A percentile compares a stretch with the other conserved stretches of the same genome.
phyloP scores from a whole-genome alignment of 257 asterid genomes.

The Solanum pimpinellifolium region DNA sequence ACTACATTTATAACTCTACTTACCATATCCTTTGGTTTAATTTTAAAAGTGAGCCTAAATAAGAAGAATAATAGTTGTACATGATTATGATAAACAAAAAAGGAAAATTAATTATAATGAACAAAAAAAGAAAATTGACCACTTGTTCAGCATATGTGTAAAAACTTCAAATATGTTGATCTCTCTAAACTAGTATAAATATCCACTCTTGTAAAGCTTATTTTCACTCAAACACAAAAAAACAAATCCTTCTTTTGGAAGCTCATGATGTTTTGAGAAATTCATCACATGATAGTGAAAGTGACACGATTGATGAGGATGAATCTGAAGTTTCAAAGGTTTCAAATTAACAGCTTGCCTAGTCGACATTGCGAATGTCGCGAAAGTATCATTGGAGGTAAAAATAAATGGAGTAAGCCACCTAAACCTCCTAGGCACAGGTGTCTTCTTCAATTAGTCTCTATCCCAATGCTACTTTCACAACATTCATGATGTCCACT shows the following conservation, averaged over 20 bases:
- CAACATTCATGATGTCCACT: slow-evolving; percentile 52
- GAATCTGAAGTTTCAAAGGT: slow-evolving; percentile 6
- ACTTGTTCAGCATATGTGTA: background rate
- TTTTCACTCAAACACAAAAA: background rate
- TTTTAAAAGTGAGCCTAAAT: no score
- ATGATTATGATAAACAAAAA: no score
- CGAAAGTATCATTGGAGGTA: slow-evolving; percentile 34
- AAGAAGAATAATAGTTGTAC: background rate
- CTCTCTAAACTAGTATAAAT: background rate
- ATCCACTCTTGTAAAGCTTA: background rate
- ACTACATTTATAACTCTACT: no score
- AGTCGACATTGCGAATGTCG: slow-evolving; percentile 51
- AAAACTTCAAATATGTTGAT: background rate
- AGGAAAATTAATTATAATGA: no score
- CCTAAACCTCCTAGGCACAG: slow-evolving; percentile 20
- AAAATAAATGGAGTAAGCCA: slow-evolving; percentile 51
- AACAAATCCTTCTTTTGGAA: no score
- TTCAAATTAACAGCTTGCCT: slow-evolving; percentile 8
- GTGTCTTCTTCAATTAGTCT: no score
- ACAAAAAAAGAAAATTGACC: background rate
- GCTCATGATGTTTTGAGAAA: no score
- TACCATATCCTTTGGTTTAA: no score
- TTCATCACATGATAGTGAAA: background rate
- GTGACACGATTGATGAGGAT: slow-evolving; percentile 8
- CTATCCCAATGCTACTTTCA: slow-evolving; percentile 42